Base-by-base conservation (phyloP, 2,329 filamentous ascomycete species). In the Diaporthe helianthi region DNA sequence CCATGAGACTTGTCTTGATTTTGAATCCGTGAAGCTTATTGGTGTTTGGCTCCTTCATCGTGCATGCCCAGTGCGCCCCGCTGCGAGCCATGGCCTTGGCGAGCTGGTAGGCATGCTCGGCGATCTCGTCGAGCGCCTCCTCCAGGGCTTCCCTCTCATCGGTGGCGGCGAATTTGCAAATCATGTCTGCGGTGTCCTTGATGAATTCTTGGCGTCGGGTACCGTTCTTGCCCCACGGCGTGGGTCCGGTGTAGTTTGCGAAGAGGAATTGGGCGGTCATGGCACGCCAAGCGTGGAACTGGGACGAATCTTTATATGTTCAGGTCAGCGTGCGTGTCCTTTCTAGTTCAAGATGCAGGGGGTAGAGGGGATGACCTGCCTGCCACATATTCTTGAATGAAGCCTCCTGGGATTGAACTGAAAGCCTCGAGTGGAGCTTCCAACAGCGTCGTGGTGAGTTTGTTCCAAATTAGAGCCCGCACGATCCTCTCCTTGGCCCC, bases 381-480 rank as follows among this genome's bases (percentile, higher is more conserved):
- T 15, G 6, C 3, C 15, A 8, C 13, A 2, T 3, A 3, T 8
- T 2, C 9, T 1, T 12, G 33, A 0, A 63, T 36, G 13, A 1
- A 8, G 0, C 0, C 1, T n/a, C 36, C 41, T 19, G 7, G 41
- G 0, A 47, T 10, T 0, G 19, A 1, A 1, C 19, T 3, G 13
- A 49, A 63, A 0, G 58, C 58, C 12, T 1, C 36, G 0, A 2
- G 15, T 2, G 44, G 58, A 5, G 13, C 0, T 1, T 4, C 10
- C 1, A 63, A 13, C 29, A 63, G 24, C 17, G 1, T 1, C 1
- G 1, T 0, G 12, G 36, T 19, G 1, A 63, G 29, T 2, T 33
- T 36, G 2, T 63, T 63, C 58, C 58, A 63, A 7, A 49, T 24
- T 1, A n/a, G 29, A 2, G 58, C 58, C 44, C 4, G 3, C 2